Conservation (phyloP, 2,329 filamentous ascomycete species). For the Eutypa lata region DNA sequence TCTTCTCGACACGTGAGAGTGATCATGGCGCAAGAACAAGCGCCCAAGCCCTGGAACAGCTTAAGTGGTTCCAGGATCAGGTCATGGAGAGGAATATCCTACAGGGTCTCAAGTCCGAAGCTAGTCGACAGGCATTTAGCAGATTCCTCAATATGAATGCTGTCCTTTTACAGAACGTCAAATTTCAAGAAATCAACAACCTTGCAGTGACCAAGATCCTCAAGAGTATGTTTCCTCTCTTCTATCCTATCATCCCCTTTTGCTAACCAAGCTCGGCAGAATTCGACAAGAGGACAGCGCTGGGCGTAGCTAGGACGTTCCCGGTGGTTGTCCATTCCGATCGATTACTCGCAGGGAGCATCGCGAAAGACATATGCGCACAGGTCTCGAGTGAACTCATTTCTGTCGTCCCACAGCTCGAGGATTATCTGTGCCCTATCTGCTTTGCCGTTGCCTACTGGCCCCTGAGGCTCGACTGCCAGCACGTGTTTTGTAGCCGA, state of each 20-base stretch:
- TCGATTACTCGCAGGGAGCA: constrained; percentile 60
- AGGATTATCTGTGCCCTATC: constrained; percentile 80
- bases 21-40: constrained; percentile 68
- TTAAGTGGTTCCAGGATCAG: constrained; percentile 70
- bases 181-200: constrained; percentile 82
- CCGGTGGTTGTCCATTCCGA: constrained; percentile 56
- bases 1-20: constrained; percentile 74
- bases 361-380: constrained; percentile 74
- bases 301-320: constrained; percentile 65
- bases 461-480: constrained; percentile 72
- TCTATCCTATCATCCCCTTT: not conserved
- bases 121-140: constrained; percentile 62
- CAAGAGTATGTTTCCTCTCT: constrained; percentile 58
- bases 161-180: constrained; percentile 72
- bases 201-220: constrained; percentile 78
- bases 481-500: constrained; percentile 78
- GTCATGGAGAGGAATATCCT: constrained; percentile 58
- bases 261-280: constrained; percentile 42
- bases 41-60: constrained; percentile 61
- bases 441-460: constrained; percentile 78
- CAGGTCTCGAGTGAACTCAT: constrained; percentile 72
- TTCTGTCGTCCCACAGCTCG: constrained; percentile 72
- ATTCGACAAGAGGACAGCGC: constrained; percentile 80
- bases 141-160: constrained; percentile 72
- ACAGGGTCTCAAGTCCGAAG: constrained; percentile 61